Evolutionary conservation across 495 filamentous ascomycete genomes (phyloP), one percentile per base, ranked within the genome.

Genomic region (Ramalina intermedia): DNA sequence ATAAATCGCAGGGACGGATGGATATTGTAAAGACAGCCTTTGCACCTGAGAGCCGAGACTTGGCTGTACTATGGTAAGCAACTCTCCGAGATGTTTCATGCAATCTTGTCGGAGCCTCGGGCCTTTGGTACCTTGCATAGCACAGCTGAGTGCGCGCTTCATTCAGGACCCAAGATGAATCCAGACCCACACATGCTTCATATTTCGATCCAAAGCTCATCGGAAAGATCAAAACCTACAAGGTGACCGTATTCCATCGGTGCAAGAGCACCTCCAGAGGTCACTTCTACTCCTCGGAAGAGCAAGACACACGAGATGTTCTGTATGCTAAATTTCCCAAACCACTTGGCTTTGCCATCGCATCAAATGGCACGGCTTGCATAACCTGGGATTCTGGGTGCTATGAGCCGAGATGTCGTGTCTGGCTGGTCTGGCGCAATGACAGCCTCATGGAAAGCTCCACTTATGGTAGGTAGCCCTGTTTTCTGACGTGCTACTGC

Each of bases 11-110:
- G 13, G 48, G 33, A 11, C 46, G 46, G 8, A 38, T 52, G 11
- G 45, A 57, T 14, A 42, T 59, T 26, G 9, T 52, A 23, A 57
- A 52, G 41, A 46, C 57, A 38, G 55, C 54, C n/a, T 57, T 59
- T 41, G 46, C 54, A n/a, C 41, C 49, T n/a, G 47, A 41, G 6
- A 49, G 39, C 43, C 46, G 43, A 49, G 51, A 54, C 21, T 37
- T 59, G 21, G 57, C 54, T 20, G 54, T 49, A 7, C 37, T 59
- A 9, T 59, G 53, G 23, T 24, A 24, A 24, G 23, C 23, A 4
- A 4, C 6, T 24, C 6, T 23, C 36, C 35, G 17, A 23, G 36
- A 27, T 16, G 33, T 20, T 2, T 26, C 39, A 23, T 16, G 18
- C 18, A 20, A 20, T 20, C 18, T n/a, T 20, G 18, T 20, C 18